Conservation (phyloP, 192 early-diverging fungal species). For the Entomortierella lignicola region DNA sequence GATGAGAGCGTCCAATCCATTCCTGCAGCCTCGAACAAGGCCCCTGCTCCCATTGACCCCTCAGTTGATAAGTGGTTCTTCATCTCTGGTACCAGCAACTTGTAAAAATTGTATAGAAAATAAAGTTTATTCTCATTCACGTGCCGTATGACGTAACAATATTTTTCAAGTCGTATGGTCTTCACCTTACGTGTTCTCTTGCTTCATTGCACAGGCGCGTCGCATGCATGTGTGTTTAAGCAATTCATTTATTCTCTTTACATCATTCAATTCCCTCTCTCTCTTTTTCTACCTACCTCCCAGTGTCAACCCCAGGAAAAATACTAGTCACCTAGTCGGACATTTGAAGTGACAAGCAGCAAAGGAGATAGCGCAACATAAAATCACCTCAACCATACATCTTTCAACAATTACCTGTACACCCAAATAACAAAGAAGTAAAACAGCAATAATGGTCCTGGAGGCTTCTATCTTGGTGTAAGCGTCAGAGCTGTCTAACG, state of each 20-base stretch:
- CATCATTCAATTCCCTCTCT: slow-evolving; percentile 3
- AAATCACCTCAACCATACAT: not conserved
- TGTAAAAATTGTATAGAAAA: too few relatives aligned
- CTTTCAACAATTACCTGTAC: slow-evolving; percentile 2
- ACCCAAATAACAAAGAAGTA: slow-evolving; percentile 4
- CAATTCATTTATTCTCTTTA: not conserved
- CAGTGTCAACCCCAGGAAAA: not conserved
- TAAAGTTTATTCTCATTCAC: too few relatives aligned
- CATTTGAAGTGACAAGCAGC: not conserved
- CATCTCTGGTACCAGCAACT: slow-evolving; percentile 82
- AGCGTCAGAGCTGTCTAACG: slow-evolving; percentile 15
- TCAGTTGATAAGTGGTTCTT: slow-evolving; percentile 99
- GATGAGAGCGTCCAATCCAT: slow-evolving; percentile 67
- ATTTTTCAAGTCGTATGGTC: slow-evolving; percentile 5
- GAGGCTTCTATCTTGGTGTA: slow-evolving; percentile 94
- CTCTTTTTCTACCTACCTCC: not conserved
- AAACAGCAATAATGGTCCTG: slow-evolving; percentile 78
- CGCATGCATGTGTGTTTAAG: slow-evolving; percentile 8
- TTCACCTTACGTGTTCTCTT: slow-evolving; percentile 29
- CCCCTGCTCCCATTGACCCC: slow-evolving; percentile 77
- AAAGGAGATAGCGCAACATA: not conserved
- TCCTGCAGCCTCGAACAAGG: slow-evolving; percentile 69
- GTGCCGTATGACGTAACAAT: not conserved
- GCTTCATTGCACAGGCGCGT: not conserved
- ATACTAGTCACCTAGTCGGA: not conserved